Evolutionary conservation across 495 filamentous ascomycete species (phyloP), one percentile per base, ranked within the genome.

Genomic region (Penicillium samsonianum): DNA sequence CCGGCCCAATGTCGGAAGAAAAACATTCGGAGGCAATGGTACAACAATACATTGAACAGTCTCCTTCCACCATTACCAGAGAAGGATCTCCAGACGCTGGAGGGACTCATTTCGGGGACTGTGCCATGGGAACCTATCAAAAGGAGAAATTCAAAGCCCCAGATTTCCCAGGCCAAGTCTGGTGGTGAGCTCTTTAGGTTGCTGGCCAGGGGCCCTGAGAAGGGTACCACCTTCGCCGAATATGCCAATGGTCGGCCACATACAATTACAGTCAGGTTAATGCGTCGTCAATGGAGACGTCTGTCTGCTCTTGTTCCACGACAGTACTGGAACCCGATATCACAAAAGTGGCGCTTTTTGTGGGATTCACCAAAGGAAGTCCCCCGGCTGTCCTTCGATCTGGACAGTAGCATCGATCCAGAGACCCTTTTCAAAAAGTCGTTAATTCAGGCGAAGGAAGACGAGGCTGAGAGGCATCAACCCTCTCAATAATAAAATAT

Each of bases 61-160:
- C 62, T 90, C 5, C 68, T 89, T n/a, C 90, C 92, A 7, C 94
- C 94, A 2, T 60, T 97, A 1, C 85, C 88, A 0, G 59, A 74
- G 22, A 58, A 74, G 16, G 90, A 94, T 56, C 89, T 88, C 76
- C 70, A 81, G 25, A 63, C 78, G 31, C 71, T 98, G 10, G 69
- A 79, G 12, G 79, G 76, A 17, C 62, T 96, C 11, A 77, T 84
- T 0, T 62, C 71, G 11, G 91, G 88, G 1, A 67, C 41, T 50
- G 50, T 61, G 3, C 75, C 67, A 59, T 80, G 78, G 68, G 71
- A 53, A 50, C 74, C 76, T 9, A 61, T 72, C 3, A 66, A 65
- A 22, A 69, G 77, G 44, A 78, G 73, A 52, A 67, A 61, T 51
- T 52, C 30, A 42, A 35, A 44, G 19, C 19, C 31, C 26, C 17